These are phyloP conservation scores for Xylaria palmicola DNA, from an alignment of 495 filamentous ascomycete genomes.

Conservation along the genomic window DNA sequence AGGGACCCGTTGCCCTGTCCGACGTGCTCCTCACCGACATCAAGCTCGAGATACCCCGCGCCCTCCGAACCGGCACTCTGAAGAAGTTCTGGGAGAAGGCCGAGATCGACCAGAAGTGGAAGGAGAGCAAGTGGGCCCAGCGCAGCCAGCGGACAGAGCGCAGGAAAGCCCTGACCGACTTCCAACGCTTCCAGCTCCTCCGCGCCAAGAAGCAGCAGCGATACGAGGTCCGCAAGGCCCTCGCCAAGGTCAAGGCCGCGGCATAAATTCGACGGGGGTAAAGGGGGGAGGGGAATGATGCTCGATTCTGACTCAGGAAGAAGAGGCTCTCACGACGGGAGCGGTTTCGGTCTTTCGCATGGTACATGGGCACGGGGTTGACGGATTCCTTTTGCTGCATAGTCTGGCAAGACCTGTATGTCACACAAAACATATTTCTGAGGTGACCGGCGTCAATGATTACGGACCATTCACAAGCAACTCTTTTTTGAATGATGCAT, in stretches of 20 bases:
- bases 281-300: constrained; percentile 15
- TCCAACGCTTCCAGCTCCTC: constrained; percentile 99
- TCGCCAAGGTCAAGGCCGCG: constrained; percentile 68
- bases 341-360: constrained; percentile 45
- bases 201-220: constrained; percentile 96
- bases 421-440: constrained; percentile 40
- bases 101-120: constrained; percentile 88
- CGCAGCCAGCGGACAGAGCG: constrained; percentile 76
- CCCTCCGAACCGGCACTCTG: constrained; percentile 76
- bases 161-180: constrained; percentile 90
- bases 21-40: constrained; percentile 86
- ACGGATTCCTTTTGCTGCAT: constrained; percentile 44
- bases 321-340: constrained; percentile 28
- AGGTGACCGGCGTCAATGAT: constrained; percentile 46
- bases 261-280: constrained; percentile 35
- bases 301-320: constrained; percentile 22
- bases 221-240: constrained; percentile 92
- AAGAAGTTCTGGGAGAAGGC: constrained; percentile 82
- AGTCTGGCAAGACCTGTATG: constrained; percentile 54
- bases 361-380: constrained; percentile 47
- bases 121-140: constrained; percentile 85
- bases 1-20: constrained; percentile 76
- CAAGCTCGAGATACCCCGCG: constrained; percentile 84
- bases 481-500: constrained; percentile 10
- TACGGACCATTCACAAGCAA: constrained; percentile 26